A percentile compares a stretch with the other conserved stretches of the same genome.
Conservation (phyloP, 2,329 filamentous ascomycete species). For the Cordyceps militaris region DNA sequence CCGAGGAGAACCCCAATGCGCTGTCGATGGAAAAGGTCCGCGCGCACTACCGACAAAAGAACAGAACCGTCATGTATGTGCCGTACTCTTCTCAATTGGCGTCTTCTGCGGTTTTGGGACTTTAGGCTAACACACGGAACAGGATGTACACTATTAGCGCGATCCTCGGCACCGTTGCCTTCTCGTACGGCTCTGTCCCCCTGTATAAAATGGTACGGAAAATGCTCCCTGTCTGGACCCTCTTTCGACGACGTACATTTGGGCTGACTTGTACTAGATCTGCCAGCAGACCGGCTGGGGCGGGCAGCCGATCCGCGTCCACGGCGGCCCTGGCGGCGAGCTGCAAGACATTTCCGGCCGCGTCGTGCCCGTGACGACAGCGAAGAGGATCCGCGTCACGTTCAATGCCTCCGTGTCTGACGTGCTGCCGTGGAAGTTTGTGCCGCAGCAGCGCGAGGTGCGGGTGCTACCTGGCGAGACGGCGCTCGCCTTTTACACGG, state of each 20-base stretch:
- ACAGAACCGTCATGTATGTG: slow-evolving; percentile 48
- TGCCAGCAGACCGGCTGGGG: slow-evolving; percentile 87
- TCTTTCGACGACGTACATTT: neutral
- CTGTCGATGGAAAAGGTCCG: slow-evolving; percentile 56
- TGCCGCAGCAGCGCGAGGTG: slow-evolving; percentile 93
- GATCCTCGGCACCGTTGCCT: slow-evolving; percentile 70
- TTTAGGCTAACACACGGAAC: neutral
- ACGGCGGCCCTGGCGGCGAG: slow-evolving; percentile 45
- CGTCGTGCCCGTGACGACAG: slow-evolving; percentile 70
- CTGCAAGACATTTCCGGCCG: slow-evolving; percentile 61
- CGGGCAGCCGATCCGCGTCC: slow-evolving; percentile 82
- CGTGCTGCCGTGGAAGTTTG: slow-evolving; percentile 94
- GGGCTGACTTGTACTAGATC: slow-evolving; percentile 43
- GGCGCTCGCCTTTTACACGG: slow-evolving; percentile 93
- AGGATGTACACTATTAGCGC: slow-evolving; percentile 71
- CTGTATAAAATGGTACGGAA: slow-evolving; percentile 72
- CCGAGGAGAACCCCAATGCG: slow-evolving; percentile 19
- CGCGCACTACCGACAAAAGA: slow-evolving; percentile 59
- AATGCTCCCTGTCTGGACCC: neutral
- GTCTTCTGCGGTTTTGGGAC: neutral
- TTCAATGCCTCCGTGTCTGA: slow-evolving; percentile 96
- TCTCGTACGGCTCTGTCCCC: slow-evolving; percentile 78
- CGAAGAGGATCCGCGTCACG: slow-evolving; percentile 84
- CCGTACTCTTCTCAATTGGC: neutral
- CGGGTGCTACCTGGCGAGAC: slow-evolving; percentile 93